Evolutionary conservation across 2,329 filamentous ascomycete genomes (phyloP).

Genomic region (Trichophaea hybrida): DNA sequence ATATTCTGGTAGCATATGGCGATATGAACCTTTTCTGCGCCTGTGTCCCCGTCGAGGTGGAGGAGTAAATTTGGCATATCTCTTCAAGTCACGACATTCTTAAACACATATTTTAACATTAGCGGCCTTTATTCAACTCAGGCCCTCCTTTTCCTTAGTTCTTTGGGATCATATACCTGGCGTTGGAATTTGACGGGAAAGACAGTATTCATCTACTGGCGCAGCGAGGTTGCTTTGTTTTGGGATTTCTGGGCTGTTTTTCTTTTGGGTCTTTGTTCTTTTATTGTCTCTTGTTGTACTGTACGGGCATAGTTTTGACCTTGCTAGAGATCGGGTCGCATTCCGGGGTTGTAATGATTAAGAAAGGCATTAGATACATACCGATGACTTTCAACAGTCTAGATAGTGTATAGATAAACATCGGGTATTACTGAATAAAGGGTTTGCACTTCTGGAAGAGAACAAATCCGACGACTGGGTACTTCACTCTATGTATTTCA

Average conservation of each 20-base stretch:
- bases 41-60: constrained; percentile 56
- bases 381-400: too few relatives aligned
- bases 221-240: neutral
- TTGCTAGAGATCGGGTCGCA: too few relatives aligned
- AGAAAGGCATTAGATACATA: too few relatives aligned
- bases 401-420: too few relatives aligned
- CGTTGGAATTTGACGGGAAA: neutral
- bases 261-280: neutral
- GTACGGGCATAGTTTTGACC: too few relatives aligned
- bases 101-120: too few relatives aligned
- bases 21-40: constrained; percentile 92
- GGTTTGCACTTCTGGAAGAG: too few relatives aligned
- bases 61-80: constrained; percentile 10
- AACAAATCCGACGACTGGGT: too few relatives aligned
- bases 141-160: neutral
- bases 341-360: too few relatives aligned
- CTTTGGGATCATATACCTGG: neutral
- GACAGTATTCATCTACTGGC: constrained; percentile 8
- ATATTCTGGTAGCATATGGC: constrained; percentile 51
- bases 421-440: too few relatives aligned
- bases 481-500: too few relatives aligned
- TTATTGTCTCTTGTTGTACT: neutral
- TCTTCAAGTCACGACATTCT: too few relatives aligned
- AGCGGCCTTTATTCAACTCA: neutral
- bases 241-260: constrained; percentile 1